Evolutionary conservation across 2,329 filamentous ascomycete species (phyloP).

Genomic region (Hypoxylon rubiginosum): DNA sequence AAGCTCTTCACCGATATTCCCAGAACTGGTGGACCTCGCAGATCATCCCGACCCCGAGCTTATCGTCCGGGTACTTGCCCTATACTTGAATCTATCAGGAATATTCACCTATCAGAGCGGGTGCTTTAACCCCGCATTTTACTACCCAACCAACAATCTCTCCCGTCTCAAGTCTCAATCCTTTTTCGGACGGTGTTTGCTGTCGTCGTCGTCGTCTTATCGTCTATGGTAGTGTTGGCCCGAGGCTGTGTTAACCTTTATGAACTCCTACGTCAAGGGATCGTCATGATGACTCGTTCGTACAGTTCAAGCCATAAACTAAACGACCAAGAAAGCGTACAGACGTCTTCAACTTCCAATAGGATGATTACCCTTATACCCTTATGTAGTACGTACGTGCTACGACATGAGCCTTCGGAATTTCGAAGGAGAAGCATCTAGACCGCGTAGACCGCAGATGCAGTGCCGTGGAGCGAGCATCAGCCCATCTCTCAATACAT

Average conservation of each 20-base stretch:
- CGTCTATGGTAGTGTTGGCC: neutral
- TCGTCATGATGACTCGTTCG: neutral
- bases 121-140: constrained; percentile 26
- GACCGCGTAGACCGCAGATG: constrained; percentile 3
- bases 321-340: neutral
- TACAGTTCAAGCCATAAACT: neutral
- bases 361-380: constrained; percentile 16
- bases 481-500: constrained; percentile 27
- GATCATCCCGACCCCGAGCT: constrained; percentile 19
- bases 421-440: neutral
- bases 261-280: neutral
- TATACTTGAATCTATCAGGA: constrained; percentile 7
- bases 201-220: neutral
- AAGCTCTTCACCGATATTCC: constrained; percentile 5
- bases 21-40: constrained; percentile 1
- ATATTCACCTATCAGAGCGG: constrained; percentile 24
- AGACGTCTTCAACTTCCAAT: neutral
- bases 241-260: neutral
- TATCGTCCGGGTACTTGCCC: constrained; percentile 1
- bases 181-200: too few species aligned
- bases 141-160: too few species aligned
- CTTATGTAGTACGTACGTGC: constrained; percentile 20
- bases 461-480: constrained; percentile 26
- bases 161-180: too few species aligned
- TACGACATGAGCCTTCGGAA: constrained; percentile 30